Conservation (phyloP, 23 red algal genomes). For the Gracilaria gracilis region DNA sequence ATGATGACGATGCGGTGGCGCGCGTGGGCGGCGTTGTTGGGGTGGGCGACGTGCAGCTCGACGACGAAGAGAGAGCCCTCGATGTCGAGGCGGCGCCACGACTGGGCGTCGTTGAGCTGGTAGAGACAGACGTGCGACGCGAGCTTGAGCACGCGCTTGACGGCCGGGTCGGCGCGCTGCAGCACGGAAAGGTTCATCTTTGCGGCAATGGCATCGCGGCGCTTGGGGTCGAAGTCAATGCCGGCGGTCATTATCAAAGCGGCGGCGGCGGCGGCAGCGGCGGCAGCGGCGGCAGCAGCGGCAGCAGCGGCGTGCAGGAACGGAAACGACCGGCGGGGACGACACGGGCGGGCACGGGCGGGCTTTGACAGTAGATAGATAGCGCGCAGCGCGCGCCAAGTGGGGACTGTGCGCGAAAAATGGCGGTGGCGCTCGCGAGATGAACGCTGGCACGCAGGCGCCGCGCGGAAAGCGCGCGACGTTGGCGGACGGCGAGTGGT, state of each 20-base stretch:
- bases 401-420: too few species aligned
- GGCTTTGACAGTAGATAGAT: too few species aligned
- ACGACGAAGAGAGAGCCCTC: slow-evolving; percentile 72
- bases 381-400: too few species aligned
- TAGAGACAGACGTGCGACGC: slow-evolving; percentile 71
- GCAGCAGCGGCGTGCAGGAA: too few species aligned
- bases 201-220: slow-evolving; percentile 64
- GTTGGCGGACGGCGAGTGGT: too few species aligned
- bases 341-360: too few species aligned
- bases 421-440: background rate
- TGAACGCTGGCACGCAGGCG: background rate
- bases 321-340: too few species aligned
- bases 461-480: too few species aligned
- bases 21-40: slow-evolving; percentile 34
- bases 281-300: too few species aligned
- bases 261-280: too few species aligned
- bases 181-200: slow-evolving; percentile 69
- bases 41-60: slow-evolving; percentile 24
- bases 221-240: slow-evolving; percentile 47
- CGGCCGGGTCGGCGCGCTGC: slow-evolving; percentile 52
- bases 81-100: slow-evolving; percentile 65
- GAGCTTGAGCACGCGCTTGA: slow-evolving; percentile 34
- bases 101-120: slow-evolving; percentile 26
- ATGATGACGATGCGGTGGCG: slow-evolving; percentile 67
- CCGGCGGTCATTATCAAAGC: slow-evolving; percentile 42